Conservation (phyloP, 345 rosid genomes). For the Rhodomyrtus tomentosa region DNA sequence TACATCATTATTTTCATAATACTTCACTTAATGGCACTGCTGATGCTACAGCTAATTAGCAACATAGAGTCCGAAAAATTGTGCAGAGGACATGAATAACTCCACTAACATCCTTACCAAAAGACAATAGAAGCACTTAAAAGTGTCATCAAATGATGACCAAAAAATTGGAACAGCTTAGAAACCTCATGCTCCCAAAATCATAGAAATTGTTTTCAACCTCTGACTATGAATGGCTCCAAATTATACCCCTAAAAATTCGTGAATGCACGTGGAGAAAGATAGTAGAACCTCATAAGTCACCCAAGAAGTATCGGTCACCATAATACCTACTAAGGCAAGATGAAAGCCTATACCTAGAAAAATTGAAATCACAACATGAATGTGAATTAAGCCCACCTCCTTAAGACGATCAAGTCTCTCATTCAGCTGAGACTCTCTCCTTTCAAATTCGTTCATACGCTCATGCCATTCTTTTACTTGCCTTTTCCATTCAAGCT, state of each 20-base stretch:
- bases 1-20: not conserved
- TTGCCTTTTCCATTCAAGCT: conserved; percentile 30
- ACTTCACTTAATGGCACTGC: not conserved
- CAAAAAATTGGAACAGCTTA: not conserved
- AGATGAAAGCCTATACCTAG: not conserved
- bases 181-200: not conserved
- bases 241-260: not conserved
- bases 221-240: not conserved
- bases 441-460: conserved; percentile 1
- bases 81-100: not conserved
- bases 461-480: not conserved
- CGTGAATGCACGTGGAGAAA: not conserved
- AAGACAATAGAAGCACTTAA: not conserved
- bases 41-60: not conserved
- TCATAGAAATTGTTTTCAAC: not conserved
- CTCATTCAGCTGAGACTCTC: conserved; percentile 25
- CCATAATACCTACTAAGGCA: no score
- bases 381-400: conserved; percentile 20
- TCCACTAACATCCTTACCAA: not conserved
- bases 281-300: not conserved
- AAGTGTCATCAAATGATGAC: not conserved
- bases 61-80: not conserved
- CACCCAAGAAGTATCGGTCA: not conserved
- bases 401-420: conserved; percentile 30
- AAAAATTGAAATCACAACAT: not conserved